Evolutionary conservation across 2,329 filamentous ascomycete genomes (phyloP), one percentile per base, ranked within the genome.

Genomic region (Neonectria sp.): DNA sequence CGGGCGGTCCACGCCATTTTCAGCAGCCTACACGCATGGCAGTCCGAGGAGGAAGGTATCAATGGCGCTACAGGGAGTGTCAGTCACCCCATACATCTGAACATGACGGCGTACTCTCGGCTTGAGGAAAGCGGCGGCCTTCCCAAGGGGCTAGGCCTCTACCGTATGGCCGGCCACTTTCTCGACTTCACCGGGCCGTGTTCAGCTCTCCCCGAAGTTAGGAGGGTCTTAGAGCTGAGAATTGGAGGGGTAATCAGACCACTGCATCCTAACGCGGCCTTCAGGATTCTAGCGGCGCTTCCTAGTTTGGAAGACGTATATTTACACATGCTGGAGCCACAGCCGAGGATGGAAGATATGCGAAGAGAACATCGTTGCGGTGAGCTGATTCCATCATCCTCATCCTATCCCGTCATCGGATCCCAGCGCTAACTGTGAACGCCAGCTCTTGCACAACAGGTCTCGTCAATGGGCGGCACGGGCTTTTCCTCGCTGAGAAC

Each of bases 1-100:
- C 48, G 15, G 25, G 58, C 58, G 15, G 58, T 53, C 24, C 48
- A 60, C 35, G 46, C 58, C 33, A 53, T 60, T 35, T 40, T 60
- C 33, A 21, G 46, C 45, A 48, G 8, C 3, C 45, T 48, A 6
- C 21, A 48, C 21, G 45, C 21, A n/a, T 48, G 45, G 45, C 45
- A 48, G 45, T n/a, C 24, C 45, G 45, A 48, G 4, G 24, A 48
- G 45, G 21, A 21, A 21, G 21, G 21, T 21, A 21, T 21, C 21
- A 27, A 27, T 48, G 45, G 24, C 21, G 11, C 24, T 48, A 1
- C 2, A 13, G 45, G 45, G 8, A 48, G 45, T 15, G 45, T 48
- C 12, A 24, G 45, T 13, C 4, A n/a, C 9, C 45, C 8, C 1
- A 48, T 48, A 27, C 21, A 24, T 25, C 45, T 48, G 4, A 13